Conservation (phyloP, 1,284 basidiomycete genomes). For the Lentinus polychrous region DNA sequence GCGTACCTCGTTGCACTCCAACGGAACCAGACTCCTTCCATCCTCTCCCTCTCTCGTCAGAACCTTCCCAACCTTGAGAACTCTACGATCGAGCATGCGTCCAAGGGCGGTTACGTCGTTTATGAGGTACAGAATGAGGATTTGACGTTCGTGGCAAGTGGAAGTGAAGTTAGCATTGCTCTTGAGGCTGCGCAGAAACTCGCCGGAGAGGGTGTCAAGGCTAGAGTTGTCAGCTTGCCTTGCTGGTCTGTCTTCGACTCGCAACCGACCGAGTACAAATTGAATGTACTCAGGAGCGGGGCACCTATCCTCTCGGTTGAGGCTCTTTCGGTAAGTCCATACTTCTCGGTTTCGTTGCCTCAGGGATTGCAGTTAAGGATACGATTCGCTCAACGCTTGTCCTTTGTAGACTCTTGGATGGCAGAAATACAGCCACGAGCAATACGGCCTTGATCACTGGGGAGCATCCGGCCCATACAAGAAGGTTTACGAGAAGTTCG, state of each 20-base stretch:
- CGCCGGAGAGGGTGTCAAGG: conserved; percentile 71
- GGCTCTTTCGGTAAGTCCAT: conserved; percentile 56
- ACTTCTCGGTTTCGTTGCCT: neutral
- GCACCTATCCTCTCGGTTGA: conserved; percentile 89
- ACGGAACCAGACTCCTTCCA: conserved; percentile 73
- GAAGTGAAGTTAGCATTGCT: conserved; percentile 84
- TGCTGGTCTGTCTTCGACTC: conserved; percentile 88
- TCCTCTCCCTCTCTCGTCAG: conserved; percentile 85
- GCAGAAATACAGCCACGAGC: conserved; percentile 86
- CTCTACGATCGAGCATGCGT: conserved; percentile 80
- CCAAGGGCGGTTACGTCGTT: conserved; percentile 86
- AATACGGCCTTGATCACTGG: conserved; percentile 76
- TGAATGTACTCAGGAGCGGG: conserved; percentile 83
- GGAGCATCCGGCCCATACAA: conserved; percentile 88
- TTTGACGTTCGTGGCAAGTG: conserved; percentile 84
- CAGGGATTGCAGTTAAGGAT: neutral
- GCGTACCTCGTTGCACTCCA: conserved; percentile 79
- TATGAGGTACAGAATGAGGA: conserved; percentile 73
- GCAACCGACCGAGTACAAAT: conserved; percentile 75
- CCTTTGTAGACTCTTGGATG: conserved; percentile 63
- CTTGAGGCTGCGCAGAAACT: conserved; percentile 81
- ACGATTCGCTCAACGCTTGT: conserved; percentile 4
- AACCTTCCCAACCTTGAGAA: conserved; percentile 90
- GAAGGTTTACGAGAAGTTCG: conserved; percentile 87
- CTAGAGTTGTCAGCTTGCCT: conserved; percentile 81